Evolutionary conservation across 352 stramenopile species (phyloP), one percentile per base, ranked within the genome.

Genomic region (Globisporangium cylindrosporum): DNA sequence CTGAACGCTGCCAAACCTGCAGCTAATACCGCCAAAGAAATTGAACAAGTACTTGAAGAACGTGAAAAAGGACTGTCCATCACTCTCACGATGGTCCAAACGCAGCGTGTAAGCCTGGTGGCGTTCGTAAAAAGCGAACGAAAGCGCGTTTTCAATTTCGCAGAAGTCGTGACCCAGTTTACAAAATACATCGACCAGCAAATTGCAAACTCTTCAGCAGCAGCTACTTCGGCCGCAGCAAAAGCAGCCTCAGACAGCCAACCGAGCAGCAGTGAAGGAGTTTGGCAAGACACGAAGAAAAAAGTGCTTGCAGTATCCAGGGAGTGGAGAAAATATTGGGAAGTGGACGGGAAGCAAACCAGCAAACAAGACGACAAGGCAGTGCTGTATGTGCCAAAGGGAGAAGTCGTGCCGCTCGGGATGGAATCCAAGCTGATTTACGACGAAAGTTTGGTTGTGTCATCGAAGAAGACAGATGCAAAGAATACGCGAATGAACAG

Each of bases 1-100:
- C 43, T 53, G 1, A 32, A 10, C 12, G n/a, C 60, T 4, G 43
- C 20, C 4, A 64, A 64, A 3, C 63, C 66, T 48, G 14, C 64
- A 6, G 34, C 69, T 8, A 69, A 72, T 10, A 53, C 61, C 24
- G 46, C 69, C 12, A 88, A 87, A 67, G 88, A 95, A 66, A 75
- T 86, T 14, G 79, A 88, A 22, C 82, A 92, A 32, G 32, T 92
- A 8, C 68, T 86, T 12, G 88, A 95, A 68, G 88, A 95, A 53
- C 83, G 84, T 4, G 85, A 92, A n/a, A 92, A 92, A 34, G 88
- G 86, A 0, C 65, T 95, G 27, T 73, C 75, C 0, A 94, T 95
- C 69, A 93, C 83, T 0, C 69, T 93, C 7, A 68, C 82, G 0
- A 79, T 95, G 53, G 77, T 95, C 20, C 80, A 89, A 15, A 73